These are phyloP conservation scores for Rhododendron molle DNA, from an alignment of 148 eudicot genomes.

Conservation along the genomic window DNA sequence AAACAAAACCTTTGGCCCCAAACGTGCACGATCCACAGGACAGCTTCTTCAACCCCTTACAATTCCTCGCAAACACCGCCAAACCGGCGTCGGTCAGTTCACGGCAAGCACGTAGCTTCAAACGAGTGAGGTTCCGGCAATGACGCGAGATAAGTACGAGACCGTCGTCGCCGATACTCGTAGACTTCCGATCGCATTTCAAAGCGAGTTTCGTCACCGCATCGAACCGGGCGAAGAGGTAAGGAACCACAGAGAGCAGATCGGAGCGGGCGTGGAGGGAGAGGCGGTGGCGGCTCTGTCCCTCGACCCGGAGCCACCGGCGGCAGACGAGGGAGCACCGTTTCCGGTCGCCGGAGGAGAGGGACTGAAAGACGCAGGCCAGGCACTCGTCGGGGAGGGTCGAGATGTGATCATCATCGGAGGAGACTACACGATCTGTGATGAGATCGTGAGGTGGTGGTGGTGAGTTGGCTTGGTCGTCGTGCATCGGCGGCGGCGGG, in stretches of 20 bases:
- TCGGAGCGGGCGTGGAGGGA: conserved; percentile 41
- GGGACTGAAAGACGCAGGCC: conserved; percentile 38
- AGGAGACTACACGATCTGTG: not conserved
- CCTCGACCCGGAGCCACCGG: conserved; percentile 48
- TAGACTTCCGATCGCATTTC: conserved; percentile 55
- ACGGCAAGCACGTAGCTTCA: conserved; percentile 51
- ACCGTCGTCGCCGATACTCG: conserved; percentile 41
- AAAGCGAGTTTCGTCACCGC: conserved; percentile 51
- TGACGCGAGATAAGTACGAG: conserved; percentile 30
- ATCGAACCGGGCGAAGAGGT: conserved; percentile 42
- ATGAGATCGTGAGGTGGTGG: not conserved
- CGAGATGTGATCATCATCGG: conserved; percentile 24
- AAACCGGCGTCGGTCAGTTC: conserved; percentile 42
- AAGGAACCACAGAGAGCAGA: conserved; percentile 13
- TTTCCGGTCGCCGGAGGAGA: conserved; percentile 42
- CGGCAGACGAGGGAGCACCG: conserved; percentile 43
- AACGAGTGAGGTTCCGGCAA: conserved; percentile 40
- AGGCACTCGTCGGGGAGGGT: conserved; percentile 46
- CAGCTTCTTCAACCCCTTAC: conserved; percentile 39
- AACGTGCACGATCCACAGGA: conserved; percentile 45
- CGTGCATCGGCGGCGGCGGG: conserved; percentile 22
- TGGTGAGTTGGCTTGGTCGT: not conserved
- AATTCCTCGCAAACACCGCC: conserved; percentile 32
- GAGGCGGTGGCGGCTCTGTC: conserved; percentile 51
- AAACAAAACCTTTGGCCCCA: conserved; percentile 38